phyloP scores from a whole-genome alignment of 176 grass and related monocot genomes.

The Carex parvula region DNA sequence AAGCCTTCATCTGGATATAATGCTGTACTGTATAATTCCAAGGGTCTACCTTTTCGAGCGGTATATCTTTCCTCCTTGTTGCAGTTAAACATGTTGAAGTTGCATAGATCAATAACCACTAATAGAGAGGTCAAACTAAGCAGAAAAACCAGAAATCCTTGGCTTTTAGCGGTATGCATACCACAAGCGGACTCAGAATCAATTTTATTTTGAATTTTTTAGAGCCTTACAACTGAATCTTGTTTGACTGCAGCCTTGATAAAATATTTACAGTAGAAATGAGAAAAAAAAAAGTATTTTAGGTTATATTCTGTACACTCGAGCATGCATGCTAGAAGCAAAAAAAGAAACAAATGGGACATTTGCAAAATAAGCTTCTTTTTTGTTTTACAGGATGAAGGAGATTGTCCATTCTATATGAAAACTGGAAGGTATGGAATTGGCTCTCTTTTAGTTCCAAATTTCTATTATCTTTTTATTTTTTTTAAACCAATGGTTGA shows the following conservation, averaged over 20 bases:
- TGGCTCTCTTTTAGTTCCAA: constrained; percentile 2
- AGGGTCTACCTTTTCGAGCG: constrained; percentile 72
- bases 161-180: neutral
- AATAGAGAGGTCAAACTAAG: neutral
- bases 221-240: neutral
- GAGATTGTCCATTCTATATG: constrained; percentile 91
- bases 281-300: neutral
- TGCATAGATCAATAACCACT: neutral
- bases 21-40: constrained; percentile 59
- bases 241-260: neutral
- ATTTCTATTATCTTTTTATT: constrained; percentile 11
- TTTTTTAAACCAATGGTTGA: constrained; percentile 12
- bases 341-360: neutral
- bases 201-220: neutral
- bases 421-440: constrained; percentile 76
- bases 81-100: neutral
- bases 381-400: constrained; percentile 58
- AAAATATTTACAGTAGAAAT: neutral
- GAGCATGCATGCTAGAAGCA: neutral
- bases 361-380: neutral
- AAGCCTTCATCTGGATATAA: constrained; percentile 34
- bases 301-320: neutral
- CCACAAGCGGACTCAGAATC: neutral
- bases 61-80: constrained; percentile 35
- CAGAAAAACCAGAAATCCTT: neutral